Conservation (phyloP, 129 eudicot genomes). For the Lonicera japonica region DNA sequence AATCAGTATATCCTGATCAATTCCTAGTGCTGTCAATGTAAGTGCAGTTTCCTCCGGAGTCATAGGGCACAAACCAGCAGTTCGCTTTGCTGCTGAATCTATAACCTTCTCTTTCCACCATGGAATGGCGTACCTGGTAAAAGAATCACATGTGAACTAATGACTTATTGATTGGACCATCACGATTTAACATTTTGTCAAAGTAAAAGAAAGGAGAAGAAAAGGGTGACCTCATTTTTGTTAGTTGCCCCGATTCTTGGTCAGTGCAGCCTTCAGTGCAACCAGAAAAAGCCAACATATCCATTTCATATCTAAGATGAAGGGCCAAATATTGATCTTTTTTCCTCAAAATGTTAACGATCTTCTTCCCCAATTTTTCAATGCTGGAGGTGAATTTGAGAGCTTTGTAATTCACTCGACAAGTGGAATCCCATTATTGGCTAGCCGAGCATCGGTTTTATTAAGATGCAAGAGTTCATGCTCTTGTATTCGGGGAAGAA, state of each 20-base stretch:
- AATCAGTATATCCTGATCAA: conserved; percentile 16
- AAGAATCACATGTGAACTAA: background rate
- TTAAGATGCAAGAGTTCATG: conserved; percentile 19
- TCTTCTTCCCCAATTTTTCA: conserved; percentile 23
- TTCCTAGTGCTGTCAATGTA: conserved; percentile 21
- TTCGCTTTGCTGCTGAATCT: conserved; percentile 16
- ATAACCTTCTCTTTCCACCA: conserved; percentile 35
- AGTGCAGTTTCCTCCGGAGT: conserved; percentile 30
- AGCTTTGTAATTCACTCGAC: conserved; percentile 19
- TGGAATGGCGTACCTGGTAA: conserved; percentile 19
- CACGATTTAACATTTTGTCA: no score
- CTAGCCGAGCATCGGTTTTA: conserved; percentile 28
- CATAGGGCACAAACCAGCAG: conserved; percentile 29
- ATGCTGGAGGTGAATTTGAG: conserved; percentile 17
- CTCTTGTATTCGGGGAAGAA: conserved; percentile 20
- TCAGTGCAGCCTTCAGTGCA: conserved; percentile 23
- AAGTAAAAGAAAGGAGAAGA: no score
- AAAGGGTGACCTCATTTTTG: conserved; percentile 25
- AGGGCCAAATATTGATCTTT: conserved; percentile 25
- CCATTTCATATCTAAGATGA: conserved; percentile 32
- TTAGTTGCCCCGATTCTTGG: conserved; percentile 15
- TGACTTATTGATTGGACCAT: background rate
- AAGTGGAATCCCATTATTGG: conserved; percentile 26
- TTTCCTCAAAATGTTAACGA: conserved; percentile 14
- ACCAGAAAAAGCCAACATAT: conserved; percentile 34